Conservation (phyloP, 176 grass and related monocot species). For the Dendrocalamus sinicus region DNA sequence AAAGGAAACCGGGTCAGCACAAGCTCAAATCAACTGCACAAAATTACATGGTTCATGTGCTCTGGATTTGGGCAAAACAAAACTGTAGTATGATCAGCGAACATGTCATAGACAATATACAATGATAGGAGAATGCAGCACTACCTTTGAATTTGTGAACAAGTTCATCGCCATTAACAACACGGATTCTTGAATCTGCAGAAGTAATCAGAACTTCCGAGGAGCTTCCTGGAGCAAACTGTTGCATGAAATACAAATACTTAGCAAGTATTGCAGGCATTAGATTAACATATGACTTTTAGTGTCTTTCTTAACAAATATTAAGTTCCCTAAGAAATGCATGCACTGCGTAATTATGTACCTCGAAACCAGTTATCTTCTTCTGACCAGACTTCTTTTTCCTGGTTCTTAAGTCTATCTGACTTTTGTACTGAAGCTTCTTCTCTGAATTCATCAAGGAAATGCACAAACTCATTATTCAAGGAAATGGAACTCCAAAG, state of each 20-base stretch:
- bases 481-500: not conserved
- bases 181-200: slow-evolving; percentile 98
- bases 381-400: slow-evolving; percentile 92
- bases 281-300: slow-evolving; percentile 11
- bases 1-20: not conserved
- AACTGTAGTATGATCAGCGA: not conserved
- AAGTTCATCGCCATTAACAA: slow-evolving; percentile 84
- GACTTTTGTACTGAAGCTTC: slow-evolving; percentile 82
- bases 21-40: not conserved
- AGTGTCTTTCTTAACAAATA: slow-evolving; percentile 10
- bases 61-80: not conserved
- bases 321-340: not conserved
- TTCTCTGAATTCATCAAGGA: slow-evolving; percentile 63
- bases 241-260: slow-evolving; percentile 43
- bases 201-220: slow-evolving; percentile 96
- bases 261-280: slow-evolving; percentile 4
- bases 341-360: slow-evolving; percentile 28
- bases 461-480: slow-evolving; percentile 27
- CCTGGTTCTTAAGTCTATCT: slow-evolving; percentile 80
- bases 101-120: not conserved
- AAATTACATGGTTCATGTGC: not conserved
- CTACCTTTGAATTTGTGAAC: slow-evolving; percentile 99
- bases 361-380: slow-evolving; percentile 99
- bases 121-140: not conserved
- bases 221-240: slow-evolving; percentile 95